Evolutionary conservation across 257 asterid genomes (phyloP), one percentile per base, ranked within the genome.

Genomic region (Plantago elongata): DNA sequence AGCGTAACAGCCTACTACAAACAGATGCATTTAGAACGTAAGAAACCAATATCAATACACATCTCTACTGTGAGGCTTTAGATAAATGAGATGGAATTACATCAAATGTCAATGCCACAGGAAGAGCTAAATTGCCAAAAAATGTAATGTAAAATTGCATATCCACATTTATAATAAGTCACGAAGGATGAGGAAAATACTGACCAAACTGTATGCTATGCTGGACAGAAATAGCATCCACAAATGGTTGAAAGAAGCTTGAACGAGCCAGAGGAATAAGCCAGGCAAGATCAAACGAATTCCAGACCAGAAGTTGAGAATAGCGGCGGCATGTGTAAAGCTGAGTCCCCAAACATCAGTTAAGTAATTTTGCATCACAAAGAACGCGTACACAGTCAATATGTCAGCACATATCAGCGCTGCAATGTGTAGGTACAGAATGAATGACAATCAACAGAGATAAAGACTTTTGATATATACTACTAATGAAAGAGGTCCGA

Each of bases 311-410:
- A 82, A 38, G 29, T 84, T 87, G 66, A 80, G 52, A 38, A 75
- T 72, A 5, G 74, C 84, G 54, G 96, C 88, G 30, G 89, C 85
- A 51, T 62, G 78, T 10, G 84, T 81, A 13, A 81, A 63, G 14
- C 72, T 77, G 46, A 88, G 69, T 18, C 75, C 71, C 96, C 96
- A 88, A 0, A 88, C 88, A 48, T 76, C 57, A 7, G 89, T 85
- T 57, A 88, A 61, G 64, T 85, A 88, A 11, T 74, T 78, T 69
- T 72, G 88, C 95, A 83, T 70, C 73, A 75, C 78, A 45, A 82
- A 88, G 27, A 83, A 59, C 11, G 79, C 85, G 34, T 58, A 85
- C 2, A 37, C 63, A 64, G 57, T 69, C 45, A 75, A 68, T 69
- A 74, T 45, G 54, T 74, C 73, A 13, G 78, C 79, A 75, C 74